Evolutionary conservation across 176 grass and related monocot species (phyloP).

Genomic region (Carex parvula): DNA sequence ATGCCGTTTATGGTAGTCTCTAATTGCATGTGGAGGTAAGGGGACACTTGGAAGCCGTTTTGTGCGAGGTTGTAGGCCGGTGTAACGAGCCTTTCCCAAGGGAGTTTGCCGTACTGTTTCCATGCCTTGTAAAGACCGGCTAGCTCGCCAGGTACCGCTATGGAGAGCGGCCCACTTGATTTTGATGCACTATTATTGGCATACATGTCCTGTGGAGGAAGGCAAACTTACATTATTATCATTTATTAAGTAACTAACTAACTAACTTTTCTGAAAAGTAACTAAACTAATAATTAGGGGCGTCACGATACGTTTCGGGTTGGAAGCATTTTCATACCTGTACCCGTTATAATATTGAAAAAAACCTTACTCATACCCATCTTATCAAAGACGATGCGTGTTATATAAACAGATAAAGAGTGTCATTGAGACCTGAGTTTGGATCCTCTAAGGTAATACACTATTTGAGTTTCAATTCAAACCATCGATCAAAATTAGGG

Average conservation of each 20-base stretch:
- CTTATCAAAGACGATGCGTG: too few relatives aligned
- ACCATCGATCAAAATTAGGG: too few relatives aligned
- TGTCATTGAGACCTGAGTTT: too few relatives aligned
- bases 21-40: constrained; percentile 76
- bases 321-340: too few relatives aligned
- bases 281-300: background rate
- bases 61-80: constrained; percentile 50
- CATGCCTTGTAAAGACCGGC: constrained; percentile 67
- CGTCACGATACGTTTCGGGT: too few relatives aligned
- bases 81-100: constrained; percentile 55
- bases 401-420: too few relatives aligned
- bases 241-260: background rate
- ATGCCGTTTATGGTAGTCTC: constrained; percentile 45
- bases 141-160: constrained; percentile 69
- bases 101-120: constrained; percentile 71
- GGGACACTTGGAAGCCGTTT: constrained; percentile 57
- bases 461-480: too few relatives aligned
- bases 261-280: background rate
- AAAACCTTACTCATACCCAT: too few relatives aligned
- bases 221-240: background rate
- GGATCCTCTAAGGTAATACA: too few relatives aligned
- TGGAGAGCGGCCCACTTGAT: constrained; percentile 62
- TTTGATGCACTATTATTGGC: constrained; percentile 51
- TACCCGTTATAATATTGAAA: too few relatives aligned
- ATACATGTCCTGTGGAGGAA: constrained; percentile 67